Evolutionary conservation across 495 filamentous ascomycete genomes (phyloP), one percentile per base, ranked within the genome.

Genomic region (Apodospora peruviana): DNA sequence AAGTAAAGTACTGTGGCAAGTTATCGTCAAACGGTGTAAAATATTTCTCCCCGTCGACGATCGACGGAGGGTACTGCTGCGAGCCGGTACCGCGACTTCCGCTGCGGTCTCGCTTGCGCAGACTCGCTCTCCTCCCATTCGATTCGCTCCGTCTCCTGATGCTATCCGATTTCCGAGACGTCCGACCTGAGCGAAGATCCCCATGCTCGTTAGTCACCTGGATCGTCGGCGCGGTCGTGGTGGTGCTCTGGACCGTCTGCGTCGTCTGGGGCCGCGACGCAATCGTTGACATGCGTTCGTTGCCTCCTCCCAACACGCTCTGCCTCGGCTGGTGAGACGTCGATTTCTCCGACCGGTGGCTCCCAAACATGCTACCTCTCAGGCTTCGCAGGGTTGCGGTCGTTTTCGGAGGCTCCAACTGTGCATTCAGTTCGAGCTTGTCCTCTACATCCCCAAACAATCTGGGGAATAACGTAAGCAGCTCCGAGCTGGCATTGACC

Each of bases 401-500:
- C 21, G 85, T 90, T 61, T 83, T 84, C 7, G 86, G 81, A 5
- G 84, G 82, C 21, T 77, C 71, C 10, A 53, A 16, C 37, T 64
- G 63, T 18, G 51, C 43, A 41, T 37, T 56, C 38, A 66, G 49
- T 19, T 66, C 64, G 20, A 59, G 44, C 36, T 64, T 72, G 21
- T 66, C 27, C 16, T 72, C 59, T 2, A 70, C 40, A 21, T 82
- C 75, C 7, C 79, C 83, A 65, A 96, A 96, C 8, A 96, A 68
- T 49, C 83, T 74, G 9, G 78, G 75, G 55, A 91, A 97, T 4
- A 97, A 71, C n/a, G 79, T 77, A 21, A 97, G 71, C 21, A 98
- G 75, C 53, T 94, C 85, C 43, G 87, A 83, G 55, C 84, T 88
- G 47, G 82, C 80, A 56, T 93, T 90, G 27, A 96, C 85, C 10